Conservation (phyloP, 805 yeast species). For the Schwanniomyces polymorphus region DNA sequence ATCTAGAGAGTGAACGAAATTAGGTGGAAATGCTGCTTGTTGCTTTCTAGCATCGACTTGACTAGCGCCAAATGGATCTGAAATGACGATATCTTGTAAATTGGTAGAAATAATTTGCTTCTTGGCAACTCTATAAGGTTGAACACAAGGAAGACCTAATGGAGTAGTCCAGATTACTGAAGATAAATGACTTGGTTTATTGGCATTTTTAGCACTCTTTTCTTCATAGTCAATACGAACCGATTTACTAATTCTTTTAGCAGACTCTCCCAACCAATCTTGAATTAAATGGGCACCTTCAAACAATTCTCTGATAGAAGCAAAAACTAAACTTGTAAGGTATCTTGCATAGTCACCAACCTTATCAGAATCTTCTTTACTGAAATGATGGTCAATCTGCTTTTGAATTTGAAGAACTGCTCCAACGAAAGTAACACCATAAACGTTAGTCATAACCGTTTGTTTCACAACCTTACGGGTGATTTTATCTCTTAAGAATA, state of each 20-base stretch:
- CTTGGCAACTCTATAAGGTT: constrained; percentile 80
- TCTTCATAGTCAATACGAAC: constrained; percentile 65
- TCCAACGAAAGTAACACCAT: constrained; percentile 94
- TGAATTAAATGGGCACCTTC: constrained; percentile 93
- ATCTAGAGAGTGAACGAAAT: constrained; percentile 90
- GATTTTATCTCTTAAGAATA: constrained; percentile 58
- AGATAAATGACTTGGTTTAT: constrained; percentile 67
- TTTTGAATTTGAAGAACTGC: constrained; percentile 86
- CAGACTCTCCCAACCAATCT: constrained; percentile 92
- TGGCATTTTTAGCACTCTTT: constrained; percentile 30
- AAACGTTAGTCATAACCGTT: constrained; percentile 97
- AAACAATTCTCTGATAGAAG: constrained; percentile 80
- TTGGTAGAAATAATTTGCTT: constrained; percentile 73
- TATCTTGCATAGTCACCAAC: constrained; percentile 48
- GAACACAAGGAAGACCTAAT: constrained; percentile 91
- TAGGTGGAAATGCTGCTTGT: constrained; percentile 92
- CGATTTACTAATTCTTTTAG: constrained; percentile 75
- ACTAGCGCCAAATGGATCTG: constrained; percentile 82
- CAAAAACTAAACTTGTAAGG: constrained; percentile 75
- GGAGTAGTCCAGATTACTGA: constrained; percentile 99
- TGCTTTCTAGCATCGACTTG: constrained; percentile 89
- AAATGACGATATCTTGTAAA: constrained; percentile 80
- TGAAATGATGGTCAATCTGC: constrained; percentile 64
- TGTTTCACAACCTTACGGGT: constrained; percentile 91
- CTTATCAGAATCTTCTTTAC: constrained; percentile 35